phyloP scores from a whole-genome alignment of 2,329 filamentous ascomycete species.

The Penicillium sp. region DNA sequence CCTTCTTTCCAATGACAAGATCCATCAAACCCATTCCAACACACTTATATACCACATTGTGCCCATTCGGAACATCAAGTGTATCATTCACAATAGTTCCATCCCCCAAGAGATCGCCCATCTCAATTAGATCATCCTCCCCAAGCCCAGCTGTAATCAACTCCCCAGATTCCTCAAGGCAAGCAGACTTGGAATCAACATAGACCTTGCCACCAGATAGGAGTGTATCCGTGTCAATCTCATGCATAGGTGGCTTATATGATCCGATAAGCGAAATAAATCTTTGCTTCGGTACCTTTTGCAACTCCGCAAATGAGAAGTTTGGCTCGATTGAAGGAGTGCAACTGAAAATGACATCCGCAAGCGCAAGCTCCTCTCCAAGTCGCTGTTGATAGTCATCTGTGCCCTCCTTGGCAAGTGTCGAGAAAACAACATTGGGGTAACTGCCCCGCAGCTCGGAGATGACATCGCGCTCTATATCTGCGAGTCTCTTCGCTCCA shows the following conservation, averaged over 20 bases:
- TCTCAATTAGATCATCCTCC: constrained; percentile 43
- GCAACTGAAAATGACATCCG: constrained; percentile 53
- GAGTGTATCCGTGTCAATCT: constrained; percentile 49
- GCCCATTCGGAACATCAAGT: constrained; percentile 30
- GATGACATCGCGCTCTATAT: constrained; percentile 35
- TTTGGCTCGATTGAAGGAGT: constrained; percentile 49
- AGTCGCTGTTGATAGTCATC: constrained; percentile 45
- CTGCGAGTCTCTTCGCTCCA: constrained; percentile 58
- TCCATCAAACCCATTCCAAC: constrained; percentile 56
- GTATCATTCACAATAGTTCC: constrained; percentile 11
- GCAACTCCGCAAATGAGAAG: constrained; percentile 42
- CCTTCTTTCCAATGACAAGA: constrained; percentile 46
- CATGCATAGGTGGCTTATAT: constrained; percentile 56
- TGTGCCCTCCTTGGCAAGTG: constrained; percentile 64
- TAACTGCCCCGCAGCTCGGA: constrained; percentile 37
- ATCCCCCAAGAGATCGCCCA: constrained; percentile 41
- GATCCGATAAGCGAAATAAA: constrained; percentile 57
- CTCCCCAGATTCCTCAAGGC: constrained; percentile 50
- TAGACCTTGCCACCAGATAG: constrained; percentile 64
- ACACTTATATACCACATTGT: constrained; percentile 53
- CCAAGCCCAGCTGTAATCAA: constrained; percentile 43
- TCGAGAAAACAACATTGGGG: constrained; percentile 34
- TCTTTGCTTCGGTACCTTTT: constrained; percentile 36
- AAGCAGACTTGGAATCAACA: constrained; percentile 59
- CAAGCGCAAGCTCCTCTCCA: constrained; percentile 29